Conservation (phyloP, 495 filamentous ascomycete species). For the Aspergillus bertholletiae region DNA sequence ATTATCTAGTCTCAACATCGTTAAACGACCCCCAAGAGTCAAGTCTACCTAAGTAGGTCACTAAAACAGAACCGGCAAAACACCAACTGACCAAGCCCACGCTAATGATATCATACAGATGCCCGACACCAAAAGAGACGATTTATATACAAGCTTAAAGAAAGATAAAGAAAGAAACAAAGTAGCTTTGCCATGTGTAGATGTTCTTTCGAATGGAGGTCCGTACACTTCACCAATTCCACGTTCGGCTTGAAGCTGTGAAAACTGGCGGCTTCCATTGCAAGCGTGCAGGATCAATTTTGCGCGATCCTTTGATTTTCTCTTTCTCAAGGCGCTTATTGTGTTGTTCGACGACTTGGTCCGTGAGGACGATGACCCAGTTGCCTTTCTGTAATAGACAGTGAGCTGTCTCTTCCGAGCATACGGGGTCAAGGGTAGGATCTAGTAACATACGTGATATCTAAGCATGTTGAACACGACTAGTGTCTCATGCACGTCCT, state of each 20-base stretch:
- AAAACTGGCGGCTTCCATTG: constrained; percentile 97
- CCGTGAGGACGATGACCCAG: constrained; percentile 84
- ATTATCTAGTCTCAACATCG: not conserved
- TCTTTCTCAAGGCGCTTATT: constrained; percentile 71
- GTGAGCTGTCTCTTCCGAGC: not conserved
- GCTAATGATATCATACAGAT: not conserved
- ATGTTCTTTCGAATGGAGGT: not conserved
- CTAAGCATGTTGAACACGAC: constrained; percentile 91
- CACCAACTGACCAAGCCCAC: not conserved
- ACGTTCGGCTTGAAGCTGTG: constrained; percentile 80
- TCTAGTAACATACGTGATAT: constrained; percentile 59
- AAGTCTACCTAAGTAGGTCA: not conserved
- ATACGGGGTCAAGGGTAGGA: not conserved
- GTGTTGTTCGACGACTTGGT: constrained; percentile 74
- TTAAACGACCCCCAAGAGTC: not conserved
- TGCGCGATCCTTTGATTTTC: constrained; percentile 68
- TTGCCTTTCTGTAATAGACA: constrained; percentile 64
- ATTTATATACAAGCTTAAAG: not conserved
- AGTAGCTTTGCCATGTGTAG: not conserved
- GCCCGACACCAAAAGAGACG: not conserved
- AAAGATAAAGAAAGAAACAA: not conserved
- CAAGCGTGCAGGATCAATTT: constrained; percentile 72
- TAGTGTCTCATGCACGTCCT: constrained; percentile 89
- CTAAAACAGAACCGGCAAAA: not conserved
- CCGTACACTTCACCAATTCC: constrained; percentile 74